Base-by-base conservation (phyloP, 176 grass and related monocot genomes). In the Triticum urartu region DNA sequence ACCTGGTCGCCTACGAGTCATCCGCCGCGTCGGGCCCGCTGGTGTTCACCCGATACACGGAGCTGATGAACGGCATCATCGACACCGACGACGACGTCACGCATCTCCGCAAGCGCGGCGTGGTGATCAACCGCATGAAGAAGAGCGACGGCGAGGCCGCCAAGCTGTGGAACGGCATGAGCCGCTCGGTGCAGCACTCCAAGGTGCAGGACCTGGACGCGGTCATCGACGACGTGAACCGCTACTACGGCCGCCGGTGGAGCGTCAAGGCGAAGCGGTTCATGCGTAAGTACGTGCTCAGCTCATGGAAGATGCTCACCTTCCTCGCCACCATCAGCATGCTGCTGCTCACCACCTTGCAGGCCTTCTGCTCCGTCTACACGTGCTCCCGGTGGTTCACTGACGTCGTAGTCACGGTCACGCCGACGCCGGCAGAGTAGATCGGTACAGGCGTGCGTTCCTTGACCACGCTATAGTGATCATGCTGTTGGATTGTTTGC, bases 21-120 rank as follows among this genome's bases (percentile, higher is more conserved):
- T 61, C 85, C 10, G 82, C 86, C 7, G 91, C 89, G 9, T 73
- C 81, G 0, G 95, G 92, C 6, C 95, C 95, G 10, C 78, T 97
- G 4, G 91, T 95, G 20, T 87, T 97, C 6, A 84, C 95, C 0
- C 35, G 89, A 84, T 97, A 93, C 78, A 97, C 92, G 8, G 91
- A 97, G 93, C 89, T 97, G 39, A 95, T 97, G 92, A 95, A 97
- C 79, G 92, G 93, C 7, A 93, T 97, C 64, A 88, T 97, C 72
- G 89, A 97, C 90, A 78, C 89, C 4, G 93, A 90, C 68, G 91
- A 91, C n/a, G 95, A 97, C 78, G 95, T 91, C 38, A 86, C 85
- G 17, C 33, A 83, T 75, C 84, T 97, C 14, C 78, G 95, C 34
- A 39, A 82, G 84, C 69, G 32, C 9, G 91, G 91, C 26, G 86